phyloP scores from a whole-genome alignment of 495 filamentous ascomycete species.

The Xylaria castorea region DNA sequence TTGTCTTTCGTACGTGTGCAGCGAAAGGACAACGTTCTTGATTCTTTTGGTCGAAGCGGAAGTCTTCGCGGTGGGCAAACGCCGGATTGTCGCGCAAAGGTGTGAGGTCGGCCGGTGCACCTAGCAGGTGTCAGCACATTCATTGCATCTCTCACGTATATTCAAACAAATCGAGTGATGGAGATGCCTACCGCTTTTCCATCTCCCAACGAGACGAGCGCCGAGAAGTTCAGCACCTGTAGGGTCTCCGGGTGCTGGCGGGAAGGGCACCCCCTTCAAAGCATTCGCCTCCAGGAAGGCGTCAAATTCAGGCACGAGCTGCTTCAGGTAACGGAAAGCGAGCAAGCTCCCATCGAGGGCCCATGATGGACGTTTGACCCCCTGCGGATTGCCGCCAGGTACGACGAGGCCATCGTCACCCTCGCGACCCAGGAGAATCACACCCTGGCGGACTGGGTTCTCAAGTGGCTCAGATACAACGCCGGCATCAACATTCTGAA shows the following conservation, averaged over 20 bases:
- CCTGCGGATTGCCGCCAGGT: background rate
- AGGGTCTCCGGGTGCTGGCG: slow-evolving; percentile 29
- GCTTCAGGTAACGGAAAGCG: slow-evolving; percentile 47
- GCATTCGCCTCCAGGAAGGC: slow-evolving; percentile 23
- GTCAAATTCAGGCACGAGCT: slow-evolving; percentile 46
- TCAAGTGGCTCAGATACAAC: slow-evolving; percentile 34
- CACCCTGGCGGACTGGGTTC: slow-evolving; percentile 35
- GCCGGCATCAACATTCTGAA: slow-evolving; percentile 30
- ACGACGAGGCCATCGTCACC: slow-evolving; percentile 31
- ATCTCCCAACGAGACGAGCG: slow-evolving; percentile 50
- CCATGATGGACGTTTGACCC: slow-evolving; percentile 39
- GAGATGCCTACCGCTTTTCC: slow-evolving; percentile 39
- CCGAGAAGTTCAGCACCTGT: slow-evolving; percentile 46
- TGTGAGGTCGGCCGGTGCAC: slow-evolving; percentile 44
- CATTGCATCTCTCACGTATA: too few relatives aligned
- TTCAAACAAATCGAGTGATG: background rate
- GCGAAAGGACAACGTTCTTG: slow-evolving; percentile 49
- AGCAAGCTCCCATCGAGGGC: slow-evolving; percentile 50
- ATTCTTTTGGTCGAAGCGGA: slow-evolving; percentile 35
- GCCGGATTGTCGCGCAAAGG: slow-evolving; percentile 41
- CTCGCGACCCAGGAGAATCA: slow-evolving; percentile 41
- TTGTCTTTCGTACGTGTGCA: slow-evolving; percentile 53
- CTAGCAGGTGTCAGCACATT: slow-evolving; percentile 28
- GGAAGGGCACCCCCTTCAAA: background rate
- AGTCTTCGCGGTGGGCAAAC: slow-evolving; percentile 36